phyloP scores from a whole-genome alignment of 2,329 filamentous ascomycete genomes.

The Fusarium avenaceum region DNA sequence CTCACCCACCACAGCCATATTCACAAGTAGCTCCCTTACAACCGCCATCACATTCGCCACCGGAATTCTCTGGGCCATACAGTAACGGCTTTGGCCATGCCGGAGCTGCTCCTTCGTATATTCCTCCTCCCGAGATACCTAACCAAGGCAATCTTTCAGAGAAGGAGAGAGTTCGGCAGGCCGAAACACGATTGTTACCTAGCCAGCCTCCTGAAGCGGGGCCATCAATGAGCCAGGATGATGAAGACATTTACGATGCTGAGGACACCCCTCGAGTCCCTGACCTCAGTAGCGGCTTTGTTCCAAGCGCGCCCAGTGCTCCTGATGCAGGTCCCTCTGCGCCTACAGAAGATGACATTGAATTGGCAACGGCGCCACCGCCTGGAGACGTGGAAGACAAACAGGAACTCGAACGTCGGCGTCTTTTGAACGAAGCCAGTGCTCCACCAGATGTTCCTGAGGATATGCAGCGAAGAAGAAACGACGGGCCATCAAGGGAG shows the following conservation, averaged over 20 bases:
- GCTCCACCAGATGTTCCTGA: conserved; percentile 71
- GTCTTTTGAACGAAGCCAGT: conserved; percentile 74
- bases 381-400: conserved; percentile 74
- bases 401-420: conserved; percentile 77
- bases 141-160: conserved; percentile 78
- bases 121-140: conserved; percentile 71
- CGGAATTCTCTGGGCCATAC: conserved; percentile 17
- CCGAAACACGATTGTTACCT: conserved; percentile 83
- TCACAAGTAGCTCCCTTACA: conserved; percentile 48
- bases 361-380: conserved; percentile 47
- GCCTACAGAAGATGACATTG: conserved; percentile 62
- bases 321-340: conserved; percentile 55
- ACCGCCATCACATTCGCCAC: conserved; percentile 29
- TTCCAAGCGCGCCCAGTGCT: conserved; percentile 20
- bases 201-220: conserved; percentile 72
- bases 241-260: conserved; percentile 65
- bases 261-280: conserved; percentile 55
- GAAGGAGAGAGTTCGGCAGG: conserved; percentile 82
- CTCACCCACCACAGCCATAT: conserved; percentile 51
- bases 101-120: conserved; percentile 57
- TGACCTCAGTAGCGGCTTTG: conserved; percentile 24
- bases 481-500: conserved; percentile 50
- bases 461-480: conserved; percentile 60
- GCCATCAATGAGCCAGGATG: conserved; percentile 47
- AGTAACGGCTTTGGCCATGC: conserved; percentile 39